A percentile compares a stretch with the other conserved stretches of the same genome.
phyloP scores from a whole-genome alignment of 192 early-diverging fungal species.

The Coemansia sp. region DNA sequence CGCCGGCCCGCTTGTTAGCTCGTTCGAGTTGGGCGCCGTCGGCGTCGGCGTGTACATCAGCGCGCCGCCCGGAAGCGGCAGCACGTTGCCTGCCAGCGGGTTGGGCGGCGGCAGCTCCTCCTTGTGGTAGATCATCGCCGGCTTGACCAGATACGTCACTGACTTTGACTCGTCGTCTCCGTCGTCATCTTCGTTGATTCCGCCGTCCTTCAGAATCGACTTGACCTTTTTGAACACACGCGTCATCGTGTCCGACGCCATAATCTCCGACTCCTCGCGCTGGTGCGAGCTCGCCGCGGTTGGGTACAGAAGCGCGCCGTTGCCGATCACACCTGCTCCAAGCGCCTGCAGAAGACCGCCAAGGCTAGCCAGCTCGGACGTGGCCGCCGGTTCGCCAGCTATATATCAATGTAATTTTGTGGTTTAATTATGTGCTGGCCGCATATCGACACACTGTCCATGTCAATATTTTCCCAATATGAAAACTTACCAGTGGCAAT shows the following conservation, averaged over 20 bases:
- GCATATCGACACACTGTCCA: too few species aligned
- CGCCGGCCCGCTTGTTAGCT: constrained; percentile 30
- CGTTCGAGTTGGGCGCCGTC: constrained; percentile 16
- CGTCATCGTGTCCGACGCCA: constrained; percentile 44
- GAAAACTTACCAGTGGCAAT: constrained; percentile 42
- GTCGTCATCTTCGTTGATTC: constrained; percentile 38
- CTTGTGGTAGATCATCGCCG: constrained; percentile 50
- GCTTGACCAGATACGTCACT: constrained; percentile 45
- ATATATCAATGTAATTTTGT: too few species aligned
- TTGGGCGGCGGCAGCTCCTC: constrained; percentile 50
- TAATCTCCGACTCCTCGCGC: constrained; percentile 43
- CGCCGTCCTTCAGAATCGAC: constrained; percentile 49
- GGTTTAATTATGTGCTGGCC: too few species aligned
- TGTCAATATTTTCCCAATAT: not conserved
- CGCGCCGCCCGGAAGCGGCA: constrained; percentile 44
- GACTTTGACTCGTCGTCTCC: constrained; percentile 33
- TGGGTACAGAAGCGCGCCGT: constrained; percentile 42
- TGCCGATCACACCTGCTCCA: constrained; percentile 46
- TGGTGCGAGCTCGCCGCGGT: constrained; percentile 37
- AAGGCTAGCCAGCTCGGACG: constrained; percentile 39
- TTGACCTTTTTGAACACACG: constrained; percentile 48
- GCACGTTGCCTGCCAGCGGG: constrained; percentile 40
- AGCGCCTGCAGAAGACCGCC: constrained; percentile 48
- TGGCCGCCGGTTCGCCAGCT: constrained; percentile 22
- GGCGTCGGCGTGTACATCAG: constrained; percentile 48